Conservation (phyloP, 768 basidiomycete species). For the Leccinum subgranulosum region DNA sequence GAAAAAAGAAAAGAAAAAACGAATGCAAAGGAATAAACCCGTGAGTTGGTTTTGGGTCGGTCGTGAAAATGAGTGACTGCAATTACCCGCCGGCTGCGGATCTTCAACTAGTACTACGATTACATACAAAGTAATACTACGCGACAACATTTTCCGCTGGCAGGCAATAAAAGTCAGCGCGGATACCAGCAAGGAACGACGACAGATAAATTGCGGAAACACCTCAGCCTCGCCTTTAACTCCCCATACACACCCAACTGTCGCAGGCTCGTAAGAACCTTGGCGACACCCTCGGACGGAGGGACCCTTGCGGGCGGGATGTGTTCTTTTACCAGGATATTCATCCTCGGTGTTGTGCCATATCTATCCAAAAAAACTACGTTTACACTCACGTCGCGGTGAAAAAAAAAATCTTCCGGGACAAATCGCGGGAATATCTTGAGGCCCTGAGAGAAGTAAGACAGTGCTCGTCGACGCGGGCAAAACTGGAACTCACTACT, state of each 20-base stretch:
- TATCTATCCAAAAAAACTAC: not conserved
- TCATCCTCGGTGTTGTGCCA: conserved; percentile 58
- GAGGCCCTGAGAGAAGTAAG: not conserved
- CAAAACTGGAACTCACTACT: conserved; percentile 11
- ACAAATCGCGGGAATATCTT: not conserved
- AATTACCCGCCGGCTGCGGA: conserved; percentile 10
- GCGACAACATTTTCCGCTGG: not conserved
- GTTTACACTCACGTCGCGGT: not conserved
- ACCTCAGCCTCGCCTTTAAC: conserved; percentile 89
- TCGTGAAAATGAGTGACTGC: conserved; percentile 7
- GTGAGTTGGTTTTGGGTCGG: conserved; percentile 9
- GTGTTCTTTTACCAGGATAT: conserved; percentile 87
- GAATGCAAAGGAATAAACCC: not conserved
- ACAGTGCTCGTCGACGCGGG: not conserved
- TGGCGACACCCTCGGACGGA: conserved; percentile 28
- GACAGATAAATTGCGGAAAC: conserved; percentile 6
- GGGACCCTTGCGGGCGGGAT: conserved; percentile 52
- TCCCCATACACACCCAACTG: conserved; percentile 72
- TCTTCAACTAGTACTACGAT: not conserved
- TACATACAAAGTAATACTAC: not conserved
- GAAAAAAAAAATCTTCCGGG: not conserved
- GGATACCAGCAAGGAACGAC: not conserved
- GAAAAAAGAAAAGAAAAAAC: conserved; percentile 2
- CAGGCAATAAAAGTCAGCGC: conserved; percentile 2
- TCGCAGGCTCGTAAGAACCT: conserved; percentile 28